These are phyloP conservation scores for Ogataea wickerhamii DNA, from an alignment of 805 yeast genomes.

Conservation along the genomic window DNA sequence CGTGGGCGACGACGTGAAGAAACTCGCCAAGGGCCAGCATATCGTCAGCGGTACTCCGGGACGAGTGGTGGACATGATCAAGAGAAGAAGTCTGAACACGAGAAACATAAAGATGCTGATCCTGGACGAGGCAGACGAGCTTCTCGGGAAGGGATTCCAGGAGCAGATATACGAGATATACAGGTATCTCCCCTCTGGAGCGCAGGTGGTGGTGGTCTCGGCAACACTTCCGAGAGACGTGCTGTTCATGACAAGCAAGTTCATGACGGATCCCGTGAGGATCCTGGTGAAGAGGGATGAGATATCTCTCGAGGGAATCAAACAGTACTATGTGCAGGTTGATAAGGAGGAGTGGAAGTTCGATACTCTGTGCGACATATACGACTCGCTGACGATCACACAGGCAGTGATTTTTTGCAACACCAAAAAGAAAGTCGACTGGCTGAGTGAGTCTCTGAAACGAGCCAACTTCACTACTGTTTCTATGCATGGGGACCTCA, in stretches of 20 bases:
- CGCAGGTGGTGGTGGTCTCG: conserved; percentile 91
- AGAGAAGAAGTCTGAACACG: conserved; percentile 79
- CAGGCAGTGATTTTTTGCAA: conserved; percentile 98
- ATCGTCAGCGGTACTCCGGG: conserved; percentile 98
- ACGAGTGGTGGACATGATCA: conserved; percentile 93
- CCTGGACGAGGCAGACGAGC: conserved; percentile 98
- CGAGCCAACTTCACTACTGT: conserved; percentile 86
- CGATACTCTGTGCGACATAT: conserved; percentile 89
- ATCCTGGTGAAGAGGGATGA: conserved; percentile 95
- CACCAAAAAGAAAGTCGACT: conserved; percentile 91
- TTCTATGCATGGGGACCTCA: conserved; percentile 95
- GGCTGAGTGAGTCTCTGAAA: conserved; percentile 69
- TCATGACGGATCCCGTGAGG: conserved; percentile 92
- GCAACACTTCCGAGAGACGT: conserved; percentile 96
- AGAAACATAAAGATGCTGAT: conserved; percentile 88
- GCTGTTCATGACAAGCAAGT: conserved; percentile 83
- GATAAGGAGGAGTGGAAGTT: conserved; percentile 93
- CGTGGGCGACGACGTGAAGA: conserved; percentile 81
- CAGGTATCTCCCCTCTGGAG: conserved; percentile 78
- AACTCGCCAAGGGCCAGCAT: conserved; percentile 82
- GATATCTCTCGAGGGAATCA: conserved; percentile 91
- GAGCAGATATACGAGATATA: conserved; percentile 94
- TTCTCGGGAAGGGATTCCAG: conserved; percentile 89
- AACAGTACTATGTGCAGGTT: conserved; percentile 86
- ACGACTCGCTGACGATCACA: conserved; percentile 92